Evolutionary conservation across 2,329 filamentous ascomycete species (phyloP).

Genomic region (Trichoderma sp.): DNA sequence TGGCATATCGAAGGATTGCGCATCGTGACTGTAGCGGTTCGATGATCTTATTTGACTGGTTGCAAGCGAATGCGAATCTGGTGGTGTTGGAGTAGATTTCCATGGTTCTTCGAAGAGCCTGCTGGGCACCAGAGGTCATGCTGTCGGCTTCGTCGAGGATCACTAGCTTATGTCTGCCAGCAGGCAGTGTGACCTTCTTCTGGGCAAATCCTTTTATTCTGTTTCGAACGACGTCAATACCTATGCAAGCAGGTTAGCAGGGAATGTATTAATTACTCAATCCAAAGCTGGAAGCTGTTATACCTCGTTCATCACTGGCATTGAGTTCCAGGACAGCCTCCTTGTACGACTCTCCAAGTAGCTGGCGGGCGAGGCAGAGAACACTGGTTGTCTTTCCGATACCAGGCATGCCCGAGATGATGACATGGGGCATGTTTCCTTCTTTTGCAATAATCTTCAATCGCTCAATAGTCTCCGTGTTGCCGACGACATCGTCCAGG

Average conservation of each 20-base stretch:
- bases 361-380: conserved; percentile 85
- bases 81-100: conserved; percentile 98
- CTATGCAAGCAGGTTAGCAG: conserved; percentile 44
- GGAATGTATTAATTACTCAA: not conserved
- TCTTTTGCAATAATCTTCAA: conserved; percentile 98
- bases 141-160: conserved; percentile 98
- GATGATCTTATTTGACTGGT: conserved; percentile 99
- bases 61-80: conserved; percentile 96
- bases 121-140: conserved; percentile 96
- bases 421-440: conserved; percentile 98
- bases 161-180: conserved; percentile 91
- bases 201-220: conserved; percentile 98
- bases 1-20: conserved; percentile 90
- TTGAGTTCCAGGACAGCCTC: conserved; percentile 97
- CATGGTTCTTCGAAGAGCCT: conserved; percentile 94
- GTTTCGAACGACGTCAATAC: conserved; percentile 96
- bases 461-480: conserved; percentile 95
- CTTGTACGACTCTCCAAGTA: conserved; percentile 92
- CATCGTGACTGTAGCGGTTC: conserved; percentile 97
- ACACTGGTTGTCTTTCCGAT: conserved; percentile 98
- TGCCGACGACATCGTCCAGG: conserved; percentile 95
- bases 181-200: conserved; percentile 94
- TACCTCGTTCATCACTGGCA: conserved; percentile 90
- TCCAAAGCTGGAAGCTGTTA: conserved; percentile 51
- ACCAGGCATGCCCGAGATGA: conserved; percentile 99